A percentile compares a stretch with the other conserved stretches of the same genome.
Conservation (phyloP, 164 flowering plant species). For the Chimonanthus salicifolius region DNA sequence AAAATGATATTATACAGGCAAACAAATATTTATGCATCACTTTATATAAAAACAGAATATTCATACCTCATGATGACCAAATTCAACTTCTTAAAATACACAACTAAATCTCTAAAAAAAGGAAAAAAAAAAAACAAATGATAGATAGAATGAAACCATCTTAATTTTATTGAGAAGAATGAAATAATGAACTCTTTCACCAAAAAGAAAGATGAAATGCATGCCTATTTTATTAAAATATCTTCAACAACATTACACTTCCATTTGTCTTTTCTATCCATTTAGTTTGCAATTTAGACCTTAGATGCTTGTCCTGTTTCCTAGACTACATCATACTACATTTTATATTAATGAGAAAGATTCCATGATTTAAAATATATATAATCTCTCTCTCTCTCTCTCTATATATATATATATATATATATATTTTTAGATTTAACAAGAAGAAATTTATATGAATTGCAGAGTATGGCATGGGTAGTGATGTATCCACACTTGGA, state of each 20-base stretch:
- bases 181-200: background rate
- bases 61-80: too few species aligned
- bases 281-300: too few species aligned
- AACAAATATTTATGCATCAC: background rate
- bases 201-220: background rate
- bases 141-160: background rate
- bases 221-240: too few species aligned
- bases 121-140: background rate
- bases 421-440: background rate
- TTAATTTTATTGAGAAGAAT: too few species aligned
- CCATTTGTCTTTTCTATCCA: too few species aligned
- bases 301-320: background rate
- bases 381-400: background rate
- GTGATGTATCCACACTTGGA: slow-evolving; percentile 61
- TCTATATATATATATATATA: too few species aligned
- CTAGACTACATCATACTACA: background rate
- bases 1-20: background rate
- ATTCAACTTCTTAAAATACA: too few species aligned
- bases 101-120: background rate
- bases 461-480: slow-evolving; percentile 78
- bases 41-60: too few species aligned
- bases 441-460: background rate
- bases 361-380: background rate
- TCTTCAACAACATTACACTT: background rate
- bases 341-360: background rate